Conservation (phyloP, 176 grass and related monocot genomes). For the Aegilops bicornis region DNA sequence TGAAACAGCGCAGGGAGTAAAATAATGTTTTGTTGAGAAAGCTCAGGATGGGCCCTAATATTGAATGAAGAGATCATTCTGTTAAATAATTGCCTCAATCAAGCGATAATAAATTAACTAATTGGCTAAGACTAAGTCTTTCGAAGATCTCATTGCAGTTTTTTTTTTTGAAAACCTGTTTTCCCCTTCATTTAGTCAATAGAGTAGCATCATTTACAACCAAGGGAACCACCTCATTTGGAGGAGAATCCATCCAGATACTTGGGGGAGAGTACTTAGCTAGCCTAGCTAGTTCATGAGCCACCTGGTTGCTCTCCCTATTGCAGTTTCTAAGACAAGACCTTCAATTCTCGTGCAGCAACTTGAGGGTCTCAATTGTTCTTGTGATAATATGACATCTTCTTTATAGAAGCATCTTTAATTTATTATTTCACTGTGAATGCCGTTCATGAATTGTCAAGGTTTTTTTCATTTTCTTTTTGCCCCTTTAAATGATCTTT, state of each 20-base stretch:
- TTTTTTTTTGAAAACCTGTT: too few relatives aligned
- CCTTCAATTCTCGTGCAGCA: not conserved
- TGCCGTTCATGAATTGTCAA: not conserved
- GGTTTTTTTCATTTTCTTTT: not conserved
- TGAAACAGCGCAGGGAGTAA: not conserved
- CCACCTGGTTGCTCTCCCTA: too few relatives aligned
- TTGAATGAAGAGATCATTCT: not conserved
- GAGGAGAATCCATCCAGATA: too few relatives aligned
- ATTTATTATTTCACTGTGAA: not conserved
- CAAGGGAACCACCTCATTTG: too few relatives aligned
- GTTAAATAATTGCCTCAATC: conserved; percentile 1
- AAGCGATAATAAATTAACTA: not conserved
- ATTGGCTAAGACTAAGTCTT: not conserved
- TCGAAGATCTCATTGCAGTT: too few relatives aligned
- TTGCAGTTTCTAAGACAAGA: not conserved
- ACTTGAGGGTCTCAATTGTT: conserved; percentile 2
- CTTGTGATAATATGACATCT: not conserved
- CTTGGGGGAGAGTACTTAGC: too few relatives aligned
- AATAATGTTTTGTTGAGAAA: conserved; percentile 9
- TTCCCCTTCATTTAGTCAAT: too few relatives aligned
- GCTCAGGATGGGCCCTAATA: not conserved
- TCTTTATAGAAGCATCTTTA: conserved; percentile 10
- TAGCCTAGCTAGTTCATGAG: too few relatives aligned
- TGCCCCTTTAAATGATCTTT: not conserved
- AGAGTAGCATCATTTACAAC: too few relatives aligned